Evolutionary conservation across 768 basidiomycete species (phyloP).

Genomic region (Boletus fagicola): DNA sequence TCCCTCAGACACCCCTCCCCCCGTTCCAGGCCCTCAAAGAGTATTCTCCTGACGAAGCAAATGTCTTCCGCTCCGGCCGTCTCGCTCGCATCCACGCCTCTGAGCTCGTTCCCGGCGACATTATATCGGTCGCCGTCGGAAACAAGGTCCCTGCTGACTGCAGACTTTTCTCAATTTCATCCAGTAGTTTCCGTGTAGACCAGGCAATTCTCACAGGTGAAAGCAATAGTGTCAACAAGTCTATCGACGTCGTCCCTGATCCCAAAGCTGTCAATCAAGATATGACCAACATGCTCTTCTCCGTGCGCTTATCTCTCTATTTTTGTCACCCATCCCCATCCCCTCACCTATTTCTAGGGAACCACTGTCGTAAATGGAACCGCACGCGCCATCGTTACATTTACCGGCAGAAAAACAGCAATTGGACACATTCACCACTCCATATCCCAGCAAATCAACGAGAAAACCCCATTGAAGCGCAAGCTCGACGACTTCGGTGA

Average conservation of each 20-base stretch:
- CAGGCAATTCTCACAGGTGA: conserved; percentile 98
- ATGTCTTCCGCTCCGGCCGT: conserved; percentile 74
- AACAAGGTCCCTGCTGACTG: conserved; percentile 97
- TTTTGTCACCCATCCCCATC: not conserved
- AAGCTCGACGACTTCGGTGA: conserved; percentile 99
- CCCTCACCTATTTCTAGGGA: conserved; percentile 49
- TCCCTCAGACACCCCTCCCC: not conserved
- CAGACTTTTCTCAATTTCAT: conserved; percentile 82
- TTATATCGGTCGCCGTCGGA: conserved; percentile 87
- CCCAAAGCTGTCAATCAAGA: conserved; percentile 91
- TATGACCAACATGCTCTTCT: conserved; percentile 95
- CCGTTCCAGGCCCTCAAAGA: conserved; percentile 81
- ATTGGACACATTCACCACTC: conserved; percentile 98
- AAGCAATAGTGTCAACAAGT: conserved; percentile 86
- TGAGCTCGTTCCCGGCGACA: conserved; percentile 92
- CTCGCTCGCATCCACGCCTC: conserved; percentile 76
- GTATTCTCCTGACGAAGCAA: conserved; percentile 96
- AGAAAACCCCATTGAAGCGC: conserved; percentile 96
- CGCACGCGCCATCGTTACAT: conserved; percentile 82
- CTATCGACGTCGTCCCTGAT: conserved; percentile 64
- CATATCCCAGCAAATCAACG: conserved; percentile 87
- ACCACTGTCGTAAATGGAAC: conserved; percentile 95
- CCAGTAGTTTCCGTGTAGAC: conserved; percentile 91
- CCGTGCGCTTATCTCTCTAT: conserved; percentile 44
- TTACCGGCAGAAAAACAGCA: conserved; percentile 83